phyloP scores from a whole-genome alignment of 208 protist genomes.

The Endotrypanum monterogeii region DNA sequence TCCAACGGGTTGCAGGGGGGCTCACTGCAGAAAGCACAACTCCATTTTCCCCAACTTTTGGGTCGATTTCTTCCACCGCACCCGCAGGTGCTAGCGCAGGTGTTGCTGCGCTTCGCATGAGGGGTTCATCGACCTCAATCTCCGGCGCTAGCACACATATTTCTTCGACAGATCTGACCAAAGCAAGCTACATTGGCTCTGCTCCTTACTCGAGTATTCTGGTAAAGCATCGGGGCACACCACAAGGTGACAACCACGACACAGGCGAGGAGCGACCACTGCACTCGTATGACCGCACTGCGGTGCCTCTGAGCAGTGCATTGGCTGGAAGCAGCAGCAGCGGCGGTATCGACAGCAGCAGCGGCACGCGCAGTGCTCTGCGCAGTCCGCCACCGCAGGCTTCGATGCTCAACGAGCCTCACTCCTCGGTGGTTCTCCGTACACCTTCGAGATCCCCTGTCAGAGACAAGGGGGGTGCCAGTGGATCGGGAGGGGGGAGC shows the following conservation, averaged over 20 bases:
- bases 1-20: neutral
- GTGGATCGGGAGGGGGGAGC: slow-evolving; percentile 6
- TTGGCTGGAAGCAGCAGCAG: slow-evolving; percentile 5
- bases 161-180: neutral
- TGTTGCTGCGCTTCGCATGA: slow-evolving; percentile 7
- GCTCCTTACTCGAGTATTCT: slow-evolving; percentile 20
- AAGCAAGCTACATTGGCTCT: neutral
- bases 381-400: slow-evolving; percentile 17
- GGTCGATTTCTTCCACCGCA: slow-evolving; percentile 1
- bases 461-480: slow-evolving; percentile 1
- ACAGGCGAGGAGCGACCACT: neutral
- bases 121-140: neutral
- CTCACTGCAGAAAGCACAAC: neutral
- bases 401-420: neutral
- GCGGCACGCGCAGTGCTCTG: neutral
- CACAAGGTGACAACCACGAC: neutral
- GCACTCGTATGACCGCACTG: slow-evolving; percentile 27
- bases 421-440: neutral
- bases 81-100: slow-evolving; percentile 6
- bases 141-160: neutral
- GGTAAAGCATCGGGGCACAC: slow-evolving; percentile 14
- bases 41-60: neutral
- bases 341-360: neutral
- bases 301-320: slow-evolving; percentile 22
- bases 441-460: slow-evolving; percentile 13